Conservation (phyloP, 768 basidiomycete genomes). For the Tylopilus felleus region DNA sequence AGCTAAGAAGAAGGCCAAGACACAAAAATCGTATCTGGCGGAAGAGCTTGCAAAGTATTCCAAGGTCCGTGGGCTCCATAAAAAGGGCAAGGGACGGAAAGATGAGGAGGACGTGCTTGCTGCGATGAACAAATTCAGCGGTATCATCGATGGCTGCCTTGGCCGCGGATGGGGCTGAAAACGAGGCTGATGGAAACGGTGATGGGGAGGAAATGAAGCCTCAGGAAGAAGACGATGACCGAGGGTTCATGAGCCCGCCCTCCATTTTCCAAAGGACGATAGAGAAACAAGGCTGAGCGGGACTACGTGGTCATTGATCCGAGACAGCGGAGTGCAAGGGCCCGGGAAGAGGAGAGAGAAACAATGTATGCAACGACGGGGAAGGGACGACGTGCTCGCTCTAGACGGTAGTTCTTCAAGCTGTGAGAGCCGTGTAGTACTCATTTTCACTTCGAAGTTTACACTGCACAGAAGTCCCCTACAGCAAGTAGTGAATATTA, state of each 20-base stretch:
- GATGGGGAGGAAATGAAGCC: conserved; percentile 16
- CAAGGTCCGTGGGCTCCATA: conserved; percentile 57
- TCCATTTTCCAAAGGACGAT: conserved; percentile 83
- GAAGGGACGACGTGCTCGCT: conserved; percentile 16
- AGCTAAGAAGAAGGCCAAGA: conserved; percentile 53
- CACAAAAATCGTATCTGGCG: conserved; percentile 66
- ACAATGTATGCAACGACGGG: conserved; percentile 42
- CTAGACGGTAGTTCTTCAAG: conserved; percentile 22
- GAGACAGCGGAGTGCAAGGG: conserved; percentile 63
- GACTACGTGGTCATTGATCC: conserved; percentile 93
- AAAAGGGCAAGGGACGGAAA: conserved; percentile 53
- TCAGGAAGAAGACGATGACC: conserved; percentile 60
- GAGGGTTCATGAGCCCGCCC: conserved; percentile 63
- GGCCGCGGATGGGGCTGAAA: conserved; percentile 24
- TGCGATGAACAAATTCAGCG: conserved; percentile 66
- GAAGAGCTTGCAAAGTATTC: conserved; percentile 83
- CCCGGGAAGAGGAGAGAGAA: conserved; percentile 75
- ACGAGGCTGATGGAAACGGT: conserved; percentile 14
- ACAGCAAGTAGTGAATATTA: background rate
- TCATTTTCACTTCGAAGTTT: background rate
- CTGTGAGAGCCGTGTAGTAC: background rate
- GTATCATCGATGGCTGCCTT: conserved; percentile 42
- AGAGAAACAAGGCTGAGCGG: conserved; percentile 68
- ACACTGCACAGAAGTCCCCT: background rate
- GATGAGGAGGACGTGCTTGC: conserved; percentile 74